phyloP scores from a whole-genome alignment of 495 filamentous ascomycete genomes.

The Lindgomyces ingoldianus region DNA sequence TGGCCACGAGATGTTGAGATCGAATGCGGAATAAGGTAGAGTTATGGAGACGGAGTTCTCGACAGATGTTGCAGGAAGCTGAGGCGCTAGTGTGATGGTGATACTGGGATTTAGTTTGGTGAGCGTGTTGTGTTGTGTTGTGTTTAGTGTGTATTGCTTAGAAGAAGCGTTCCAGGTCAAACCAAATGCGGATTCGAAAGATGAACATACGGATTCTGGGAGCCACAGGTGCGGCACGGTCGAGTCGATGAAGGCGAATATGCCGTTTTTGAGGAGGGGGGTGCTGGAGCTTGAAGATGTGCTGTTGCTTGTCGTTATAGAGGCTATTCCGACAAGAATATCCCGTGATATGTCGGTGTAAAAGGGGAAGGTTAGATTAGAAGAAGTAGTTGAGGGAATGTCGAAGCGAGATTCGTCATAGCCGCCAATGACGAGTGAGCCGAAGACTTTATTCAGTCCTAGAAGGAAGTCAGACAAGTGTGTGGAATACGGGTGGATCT shows the following conservation, averaged over 20 bases:
- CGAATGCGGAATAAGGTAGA: slow-evolving; percentile 57
- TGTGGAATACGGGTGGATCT: neutral
- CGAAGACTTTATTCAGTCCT: slow-evolving; percentile 54
- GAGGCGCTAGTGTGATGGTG: slow-evolving; percentile 52
- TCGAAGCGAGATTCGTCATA: slow-evolving; percentile 56
- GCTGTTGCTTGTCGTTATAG: slow-evolving; percentile 42
- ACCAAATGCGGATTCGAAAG: neutral
- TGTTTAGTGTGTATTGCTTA: neutral
- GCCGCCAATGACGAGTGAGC: slow-evolving; percentile 57
- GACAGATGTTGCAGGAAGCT: slow-evolving; percentile 40
- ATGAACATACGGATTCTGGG: slow-evolving; percentile 1
- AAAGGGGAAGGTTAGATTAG: slow-evolving; percentile 50
- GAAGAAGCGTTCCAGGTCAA: neutral
- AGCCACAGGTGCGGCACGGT: neutral
- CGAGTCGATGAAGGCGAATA: neutral
- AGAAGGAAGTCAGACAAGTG: slow-evolving; percentile 39
- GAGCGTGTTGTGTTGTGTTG: neutral
- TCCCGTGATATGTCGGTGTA: slow-evolving; percentile 52
- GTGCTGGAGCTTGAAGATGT: neutral
- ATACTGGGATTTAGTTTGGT: slow-evolving; percentile 48
- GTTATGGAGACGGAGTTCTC: slow-evolving; percentile 51
- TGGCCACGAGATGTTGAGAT: slow-evolving; percentile 46
- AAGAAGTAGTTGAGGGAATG: slow-evolving; percentile 46
- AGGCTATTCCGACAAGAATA: slow-evolving; percentile 52
- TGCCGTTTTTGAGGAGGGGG: neutral